These are phyloP conservation scores for Podospora didyma DNA, from an alignment of 495 filamentous ascomycete genomes.

Conservation along the genomic window DNA sequence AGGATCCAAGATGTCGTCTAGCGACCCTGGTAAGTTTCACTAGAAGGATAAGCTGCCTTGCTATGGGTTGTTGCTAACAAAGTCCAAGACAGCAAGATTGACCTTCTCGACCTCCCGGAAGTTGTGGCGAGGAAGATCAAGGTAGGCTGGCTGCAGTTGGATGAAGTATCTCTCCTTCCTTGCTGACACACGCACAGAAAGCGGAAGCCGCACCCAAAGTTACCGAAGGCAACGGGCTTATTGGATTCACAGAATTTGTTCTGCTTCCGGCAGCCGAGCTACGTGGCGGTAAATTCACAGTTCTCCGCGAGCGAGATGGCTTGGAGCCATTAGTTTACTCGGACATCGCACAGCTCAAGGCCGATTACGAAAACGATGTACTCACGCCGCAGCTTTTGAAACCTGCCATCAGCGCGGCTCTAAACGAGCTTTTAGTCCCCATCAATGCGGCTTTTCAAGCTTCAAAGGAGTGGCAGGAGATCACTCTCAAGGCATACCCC, in stretches of 20 bases:
- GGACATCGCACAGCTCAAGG: conserved; percentile 62
- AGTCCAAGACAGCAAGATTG: conserved; percentile 78
- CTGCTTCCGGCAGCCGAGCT: conserved; percentile 66
- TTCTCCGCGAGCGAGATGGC: conserved; percentile 58
- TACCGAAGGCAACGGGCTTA: conserved; percentile 78
- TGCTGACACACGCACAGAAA: too few relatives aligned
- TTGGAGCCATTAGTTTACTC: conserved; percentile 74
- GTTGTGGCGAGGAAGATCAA: conserved; percentile 71
- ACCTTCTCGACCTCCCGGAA: conserved; percentile 76
- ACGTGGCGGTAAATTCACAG: conserved; percentile 50
- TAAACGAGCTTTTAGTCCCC: conserved; percentile 69
- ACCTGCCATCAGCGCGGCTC: conserved; percentile 62
- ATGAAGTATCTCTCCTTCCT: too few relatives aligned
- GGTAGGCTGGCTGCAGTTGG: too few relatives aligned
- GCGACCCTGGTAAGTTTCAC: conserved; percentile 29
- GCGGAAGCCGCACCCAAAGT: conserved; percentile 70
- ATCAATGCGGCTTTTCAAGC: conserved; percentile 69
- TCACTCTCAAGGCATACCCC: conserved; percentile 79
- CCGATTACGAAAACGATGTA: conserved; percentile 79
- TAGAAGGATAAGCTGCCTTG: not conserved
- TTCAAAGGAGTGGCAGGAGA: conserved; percentile 75
- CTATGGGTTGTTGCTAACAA: conserved; percentile 45
- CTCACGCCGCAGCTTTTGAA: conserved; percentile 84
- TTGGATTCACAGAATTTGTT: conserved; percentile 80
- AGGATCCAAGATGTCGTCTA: conserved; percentile 71